These are phyloP conservation scores for Mycena sp. DNA, from an alignment of 1,284 basidiomycete species.

Conservation along the genomic window DNA sequence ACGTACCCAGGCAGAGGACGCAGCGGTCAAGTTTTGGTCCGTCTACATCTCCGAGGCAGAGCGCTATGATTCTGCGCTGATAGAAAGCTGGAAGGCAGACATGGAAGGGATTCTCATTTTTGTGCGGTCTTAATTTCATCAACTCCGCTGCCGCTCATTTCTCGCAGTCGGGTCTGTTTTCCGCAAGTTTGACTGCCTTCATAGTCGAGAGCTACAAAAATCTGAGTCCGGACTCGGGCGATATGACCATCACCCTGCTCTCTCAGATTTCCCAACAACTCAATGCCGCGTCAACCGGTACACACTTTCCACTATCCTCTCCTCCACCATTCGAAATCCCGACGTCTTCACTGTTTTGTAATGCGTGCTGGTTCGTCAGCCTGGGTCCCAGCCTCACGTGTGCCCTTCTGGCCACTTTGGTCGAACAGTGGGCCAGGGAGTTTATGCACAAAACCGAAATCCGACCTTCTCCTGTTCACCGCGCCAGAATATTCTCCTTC, in stretches of 20 bases:
- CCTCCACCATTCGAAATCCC: constrained; percentile 1
- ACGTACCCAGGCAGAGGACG: constrained; percentile 9
- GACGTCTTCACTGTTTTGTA: constrained; percentile 18
- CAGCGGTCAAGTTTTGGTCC: constrained; percentile 21
- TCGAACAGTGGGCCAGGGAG: constrained; percentile 27
- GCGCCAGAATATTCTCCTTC: constrained; percentile 26
- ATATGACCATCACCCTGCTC: constrained; percentile 10
- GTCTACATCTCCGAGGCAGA: constrained; percentile 26
- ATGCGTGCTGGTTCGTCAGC: constrained; percentile 28
- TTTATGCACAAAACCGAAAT: constrained; percentile 24
- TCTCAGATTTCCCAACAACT: constrained; percentile 20
- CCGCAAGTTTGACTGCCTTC: constrained; percentile 27
- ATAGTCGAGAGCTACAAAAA: constrained; percentile 27
- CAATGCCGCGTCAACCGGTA: constrained; percentile 1
- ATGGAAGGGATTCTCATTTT: constrained; percentile 28
- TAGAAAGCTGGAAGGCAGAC: constrained; percentile 26
- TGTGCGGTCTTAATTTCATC: too few species aligned
- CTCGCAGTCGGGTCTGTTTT: constrained; percentile 30
- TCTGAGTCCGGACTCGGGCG: constrained; percentile 3
- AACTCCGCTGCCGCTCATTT: too few species aligned
- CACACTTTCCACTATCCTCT: not conserved
- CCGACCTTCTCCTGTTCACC: constrained; percentile 15
- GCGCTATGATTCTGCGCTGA: constrained; percentile 24
- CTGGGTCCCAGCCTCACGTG: constrained; percentile 26
- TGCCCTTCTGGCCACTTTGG: constrained; percentile 26